Percentiles rank a stretch among this genome's conserved stretches.
phyloP scores from a whole-genome alignment of 768 basidiomycete genomes.

The Cystobasidium ongulense region DNA sequence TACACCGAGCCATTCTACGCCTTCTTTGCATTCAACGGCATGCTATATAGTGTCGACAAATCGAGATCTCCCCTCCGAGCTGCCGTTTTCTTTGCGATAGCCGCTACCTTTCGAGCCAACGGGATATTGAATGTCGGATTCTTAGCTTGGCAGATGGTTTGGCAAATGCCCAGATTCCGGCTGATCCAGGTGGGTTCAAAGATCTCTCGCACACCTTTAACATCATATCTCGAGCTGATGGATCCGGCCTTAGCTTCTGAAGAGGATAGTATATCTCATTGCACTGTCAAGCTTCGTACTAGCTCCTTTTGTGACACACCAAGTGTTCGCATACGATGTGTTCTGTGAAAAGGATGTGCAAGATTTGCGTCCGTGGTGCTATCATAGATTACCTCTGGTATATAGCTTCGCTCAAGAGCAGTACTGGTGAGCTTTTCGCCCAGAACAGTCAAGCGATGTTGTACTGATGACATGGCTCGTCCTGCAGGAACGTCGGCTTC shows the following conservation, averaged over 20 bases:
- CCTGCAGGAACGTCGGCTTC: conserved; percentile 61
- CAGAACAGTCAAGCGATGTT: not conserved
- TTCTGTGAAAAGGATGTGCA: conserved; percentile 53
- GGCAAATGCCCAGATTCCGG: not conserved
- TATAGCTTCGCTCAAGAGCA: conserved; percentile 71
- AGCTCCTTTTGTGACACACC: conserved; percentile 64
- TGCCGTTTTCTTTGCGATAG: conserved; percentile 57
- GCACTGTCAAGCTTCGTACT: conserved; percentile 44
- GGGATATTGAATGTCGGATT: conserved; percentile 65
- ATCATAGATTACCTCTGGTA: conserved; percentile 55
- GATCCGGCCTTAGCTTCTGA: not conserved
- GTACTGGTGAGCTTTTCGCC: conserved; percentile 56
- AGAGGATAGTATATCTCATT: not conserved
- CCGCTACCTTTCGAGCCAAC: conserved; percentile 65
- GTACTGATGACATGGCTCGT: not conserved
- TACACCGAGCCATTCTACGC: conserved; percentile 85
- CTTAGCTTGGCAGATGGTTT: conserved; percentile 44
- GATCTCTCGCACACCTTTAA: not conserved
- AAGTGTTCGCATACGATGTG: conserved; percentile 56
- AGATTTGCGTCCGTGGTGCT: conserved; percentile 58
- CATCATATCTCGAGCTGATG: not conserved
- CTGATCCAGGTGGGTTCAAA: not conserved
- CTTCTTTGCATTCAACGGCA: conserved; percentile 65
- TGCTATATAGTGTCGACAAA: conserved; percentile 34
- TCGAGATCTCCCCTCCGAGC: conserved; percentile 44